Conservation (phyloP, 768 basidiomycete genomes). For the Amanita rimosa region DNA sequence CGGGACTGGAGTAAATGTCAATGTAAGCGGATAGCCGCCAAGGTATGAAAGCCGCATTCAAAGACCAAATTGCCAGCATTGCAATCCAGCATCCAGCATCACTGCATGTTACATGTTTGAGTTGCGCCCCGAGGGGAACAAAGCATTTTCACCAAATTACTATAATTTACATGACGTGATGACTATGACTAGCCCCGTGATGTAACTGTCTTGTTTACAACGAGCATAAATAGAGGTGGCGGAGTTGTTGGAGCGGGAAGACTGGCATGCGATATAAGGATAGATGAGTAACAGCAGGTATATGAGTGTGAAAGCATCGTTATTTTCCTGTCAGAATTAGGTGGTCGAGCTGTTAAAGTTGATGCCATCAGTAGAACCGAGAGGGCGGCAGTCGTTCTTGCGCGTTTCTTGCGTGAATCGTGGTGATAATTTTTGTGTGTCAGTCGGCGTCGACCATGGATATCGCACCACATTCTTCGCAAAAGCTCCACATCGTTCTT, state of each 20-base stretch:
- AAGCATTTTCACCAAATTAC: conserved; percentile 7
- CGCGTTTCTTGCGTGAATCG: background rate
- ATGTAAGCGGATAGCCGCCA: too few relatives aligned
- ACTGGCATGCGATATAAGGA: background rate
- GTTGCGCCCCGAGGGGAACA: background rate
- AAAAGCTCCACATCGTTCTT: conserved; percentile 81
- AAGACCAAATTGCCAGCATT: background rate
- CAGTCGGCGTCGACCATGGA: conserved; percentile 77
- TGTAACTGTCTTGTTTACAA: background rate
- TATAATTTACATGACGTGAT: conserved; percentile 1
- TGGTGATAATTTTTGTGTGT: conserved; percentile 4
- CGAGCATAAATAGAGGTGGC: background rate
- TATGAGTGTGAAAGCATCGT: background rate
- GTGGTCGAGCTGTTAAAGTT: background rate
- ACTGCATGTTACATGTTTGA: background rate
- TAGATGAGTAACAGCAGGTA: background rate
- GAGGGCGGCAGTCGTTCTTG: conserved; percentile 3
- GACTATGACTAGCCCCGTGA: background rate
- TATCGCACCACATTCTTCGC: conserved; percentile 82
- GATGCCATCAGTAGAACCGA: conserved; percentile 11
- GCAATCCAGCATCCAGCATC: too few relatives aligned
- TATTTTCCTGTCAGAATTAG: background rate
- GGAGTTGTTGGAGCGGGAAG: background rate
- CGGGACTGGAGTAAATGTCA: too few relatives aligned
- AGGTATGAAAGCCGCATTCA: too few relatives aligned